A percentile compares a stretch with the other conserved stretches of the same genome.
These are phyloP conservation scores for Colletotrichum sp. DNA, from an alignment of 2,329 filamentous ascomycete species.

Conservation along the genomic window DNA sequence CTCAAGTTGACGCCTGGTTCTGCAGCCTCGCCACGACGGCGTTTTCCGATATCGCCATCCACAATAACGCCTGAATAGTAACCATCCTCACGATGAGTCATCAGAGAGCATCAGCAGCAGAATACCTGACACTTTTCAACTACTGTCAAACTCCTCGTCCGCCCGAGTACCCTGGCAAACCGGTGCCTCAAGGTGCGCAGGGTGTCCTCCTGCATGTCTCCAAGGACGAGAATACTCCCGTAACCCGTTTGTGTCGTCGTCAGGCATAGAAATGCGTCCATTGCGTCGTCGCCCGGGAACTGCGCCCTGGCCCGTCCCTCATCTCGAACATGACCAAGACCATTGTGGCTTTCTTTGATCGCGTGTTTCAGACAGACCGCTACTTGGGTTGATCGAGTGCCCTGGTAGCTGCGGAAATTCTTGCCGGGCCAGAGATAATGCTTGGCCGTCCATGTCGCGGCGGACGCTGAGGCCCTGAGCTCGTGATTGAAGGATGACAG, in stretches of 20 bases:
- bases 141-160: not conserved
- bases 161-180: not conserved
- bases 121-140: fast-evolving
- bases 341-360: not conserved
- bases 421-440: not conserved
- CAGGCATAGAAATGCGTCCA: not conserved
- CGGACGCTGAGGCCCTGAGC: not conserved
- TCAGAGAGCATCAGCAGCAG: not conserved
- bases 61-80: not conserved
- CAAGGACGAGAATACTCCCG: not conserved
- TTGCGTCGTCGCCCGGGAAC: not conserved
- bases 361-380: not conserved
- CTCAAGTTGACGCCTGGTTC: not conserved
- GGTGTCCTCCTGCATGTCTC: not conserved
- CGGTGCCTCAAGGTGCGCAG: not conserved
- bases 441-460: not conserved
- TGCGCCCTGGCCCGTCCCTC: not conserved
- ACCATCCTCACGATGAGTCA: not conserved
- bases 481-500: not conserved
- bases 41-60: not conserved
- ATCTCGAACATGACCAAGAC: not conserved
- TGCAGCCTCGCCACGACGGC: not conserved
- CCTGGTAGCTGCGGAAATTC: not conserved
- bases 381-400: too few species aligned
- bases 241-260: not conserved